phyloP scores from a whole-genome alignment of 2,329 filamentous ascomycete species.

The Trichoderma sp. region DNA sequence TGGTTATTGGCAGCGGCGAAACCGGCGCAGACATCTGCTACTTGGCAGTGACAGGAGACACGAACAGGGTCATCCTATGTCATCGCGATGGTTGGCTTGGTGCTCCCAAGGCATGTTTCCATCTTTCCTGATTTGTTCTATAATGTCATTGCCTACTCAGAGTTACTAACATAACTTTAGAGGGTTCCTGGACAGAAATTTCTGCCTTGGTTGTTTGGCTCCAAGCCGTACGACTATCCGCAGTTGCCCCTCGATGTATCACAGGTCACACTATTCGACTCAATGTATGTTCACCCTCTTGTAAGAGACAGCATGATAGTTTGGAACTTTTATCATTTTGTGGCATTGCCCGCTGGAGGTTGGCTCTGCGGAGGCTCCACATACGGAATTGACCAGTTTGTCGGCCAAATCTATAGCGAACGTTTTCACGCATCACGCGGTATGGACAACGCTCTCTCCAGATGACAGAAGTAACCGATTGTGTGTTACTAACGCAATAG shows the following conservation, averaged over 20 bases:
- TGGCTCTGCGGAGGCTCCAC: conserved; percentile 24
- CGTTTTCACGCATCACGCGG: conserved; percentile 27
- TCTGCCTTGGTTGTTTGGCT: conserved; percentile 23
- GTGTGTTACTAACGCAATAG: neutral
- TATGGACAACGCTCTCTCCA: conserved; percentile 17
- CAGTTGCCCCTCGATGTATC: conserved; percentile 33
- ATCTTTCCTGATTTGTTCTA: neutral
- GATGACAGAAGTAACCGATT: neutral
- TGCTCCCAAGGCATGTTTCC: conserved; percentile 19
- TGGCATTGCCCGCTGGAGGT: conserved; percentile 25
- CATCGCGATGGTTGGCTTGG: conserved; percentile 39
- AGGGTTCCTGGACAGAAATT: conserved; percentile 22
- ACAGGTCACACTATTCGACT: conserved; percentile 41
- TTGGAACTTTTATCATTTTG: conserved; percentile 40
- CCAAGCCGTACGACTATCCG: conserved; percentile 23
- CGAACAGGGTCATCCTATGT: conserved; percentile 39
- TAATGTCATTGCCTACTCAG: neutral
- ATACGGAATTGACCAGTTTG: conserved; percentile 25
- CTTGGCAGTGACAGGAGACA: conserved; percentile 39
- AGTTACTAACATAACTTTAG: neutral
- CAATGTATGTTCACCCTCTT: conserved; percentile 40
- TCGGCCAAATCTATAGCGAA: conserved; percentile 28
- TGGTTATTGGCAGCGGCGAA: conserved; percentile 43
- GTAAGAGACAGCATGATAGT: conserved; percentile 34
- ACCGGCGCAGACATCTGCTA: conserved; percentile 42